Percentiles rank a stretch among this genome's conserved stretches.
These are phyloP conservation scores for Moniliella sp. DNA, from an alignment of 1,284 basidiomycete genomes.

Conservation along the genomic window DNA sequence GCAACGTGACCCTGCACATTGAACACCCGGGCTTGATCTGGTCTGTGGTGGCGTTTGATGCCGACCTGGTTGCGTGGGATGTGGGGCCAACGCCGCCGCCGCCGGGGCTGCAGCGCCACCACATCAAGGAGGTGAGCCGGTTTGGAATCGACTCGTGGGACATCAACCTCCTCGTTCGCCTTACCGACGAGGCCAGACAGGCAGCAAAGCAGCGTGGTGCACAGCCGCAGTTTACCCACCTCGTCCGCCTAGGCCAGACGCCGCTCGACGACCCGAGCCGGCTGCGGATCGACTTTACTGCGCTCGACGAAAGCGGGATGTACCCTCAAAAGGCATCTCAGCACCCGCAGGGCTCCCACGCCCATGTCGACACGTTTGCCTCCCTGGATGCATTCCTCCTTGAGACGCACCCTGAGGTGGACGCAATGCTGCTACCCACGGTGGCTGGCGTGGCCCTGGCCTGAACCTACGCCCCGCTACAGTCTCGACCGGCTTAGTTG, in stretches of 20 bases:
- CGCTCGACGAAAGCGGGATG: slow-evolving; percentile 5
- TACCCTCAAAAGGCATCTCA: slow-evolving; percentile 3
- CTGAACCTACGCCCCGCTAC: too few relatives aligned
- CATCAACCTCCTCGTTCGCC: slow-evolving; percentile 49
- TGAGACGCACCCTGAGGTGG: slow-evolving; percentile 20
- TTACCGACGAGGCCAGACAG: slow-evolving; percentile 32
- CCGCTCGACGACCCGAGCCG: too few relatives aligned
- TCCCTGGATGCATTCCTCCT: slow-evolving; percentile 17
- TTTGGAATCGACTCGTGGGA: slow-evolving; percentile 53
- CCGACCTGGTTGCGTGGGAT: slow-evolving; percentile 66
- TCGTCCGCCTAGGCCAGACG: too few relatives aligned
- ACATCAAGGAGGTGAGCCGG: slow-evolving; percentile 71
- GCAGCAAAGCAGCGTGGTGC: slow-evolving; percentile 7
- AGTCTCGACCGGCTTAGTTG: too few relatives aligned
- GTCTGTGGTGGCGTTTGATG: slow-evolving; percentile 77
- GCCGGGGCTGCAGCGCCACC: slow-evolving; percentile 49
- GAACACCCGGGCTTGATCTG: slow-evolving; percentile 68
- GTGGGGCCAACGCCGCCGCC: slow-evolving; percentile 38
- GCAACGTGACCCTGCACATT: slow-evolving; percentile 51
- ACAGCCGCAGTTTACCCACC: too few relatives aligned
- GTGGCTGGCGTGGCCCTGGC: slow-evolving; percentile 18
- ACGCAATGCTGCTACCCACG: slow-evolving; percentile 26
- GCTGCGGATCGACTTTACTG: background rate
- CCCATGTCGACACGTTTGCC: slow-evolving; percentile 6
- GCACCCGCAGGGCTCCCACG: slow-evolving; percentile 11